Base-by-base conservation (phyloP, 208 protist species). In the Trypanosoma conorhini region DNA sequence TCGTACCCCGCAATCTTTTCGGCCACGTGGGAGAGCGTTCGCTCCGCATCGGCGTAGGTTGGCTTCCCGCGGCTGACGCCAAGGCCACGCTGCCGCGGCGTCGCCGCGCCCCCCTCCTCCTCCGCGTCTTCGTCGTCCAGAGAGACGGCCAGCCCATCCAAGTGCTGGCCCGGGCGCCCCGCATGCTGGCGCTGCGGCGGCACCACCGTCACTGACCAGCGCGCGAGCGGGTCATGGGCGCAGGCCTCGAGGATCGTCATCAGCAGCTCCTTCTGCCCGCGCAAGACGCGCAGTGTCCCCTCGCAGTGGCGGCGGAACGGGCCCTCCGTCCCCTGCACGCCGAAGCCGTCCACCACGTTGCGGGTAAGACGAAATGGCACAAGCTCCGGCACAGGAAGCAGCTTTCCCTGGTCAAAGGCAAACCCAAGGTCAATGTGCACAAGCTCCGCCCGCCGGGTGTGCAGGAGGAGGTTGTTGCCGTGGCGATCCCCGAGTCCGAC, bases 401-500 rank as follows among this genome's bases (percentile, higher is more conserved):
- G 64, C 55, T 79, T 82, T 5, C 81, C 93, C 73, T 99, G 92
- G 31, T 98, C 94, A 81, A 98, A 98, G 12, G 90, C 95, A 69
- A 98, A 89, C 31, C 97, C 98, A 10, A 99, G 81, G 71, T 99
- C 98, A 72, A 99, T 99, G 67, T 98, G 96, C 35, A 99, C 85
- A 30, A 98, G 64, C 69, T 99, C 93, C 3, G 88, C 97, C 0
- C 89, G 94, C 22, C 63, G 64, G 8, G 59, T 72, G 72, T 99
- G 96, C 13, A 99, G 75, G 1, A 99, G 83, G 12, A 99, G 87
- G 81, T 99, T 99, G 66, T 92, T 91, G 42, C 77, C 66, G 78
- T 99, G 98, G 21, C 98, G 85, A 76, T 99, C 98, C 8, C 98
- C 98, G 17, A 99, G 84, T 17, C 98, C 98, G 3, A 99, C 77